These are phyloP conservation scores for Cytospora chrysosperma DNA, from an alignment of 2,329 filamentous ascomycete genomes.

Conservation along the genomic window DNA sequence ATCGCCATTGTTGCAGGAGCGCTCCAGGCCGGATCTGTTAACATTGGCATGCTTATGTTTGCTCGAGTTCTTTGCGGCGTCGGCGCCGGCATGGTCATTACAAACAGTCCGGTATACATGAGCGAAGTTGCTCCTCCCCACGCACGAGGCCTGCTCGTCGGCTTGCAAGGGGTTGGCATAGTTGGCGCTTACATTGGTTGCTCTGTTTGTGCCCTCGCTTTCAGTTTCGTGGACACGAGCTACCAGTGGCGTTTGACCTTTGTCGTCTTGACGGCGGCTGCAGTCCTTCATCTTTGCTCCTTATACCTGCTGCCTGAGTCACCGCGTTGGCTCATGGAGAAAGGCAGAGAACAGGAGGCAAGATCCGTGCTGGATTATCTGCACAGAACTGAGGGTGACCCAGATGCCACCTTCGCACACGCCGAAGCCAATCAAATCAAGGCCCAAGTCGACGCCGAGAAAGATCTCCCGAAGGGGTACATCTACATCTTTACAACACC, in stretches of 20 bases:
- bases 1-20: not conserved
- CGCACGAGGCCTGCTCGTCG: conserved; percentile 29
- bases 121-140: conserved; percentile 32
- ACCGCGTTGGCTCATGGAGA: conserved; percentile 28
- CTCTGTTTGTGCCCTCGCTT: conserved; percentile 27
- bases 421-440: conserved; percentile 32
- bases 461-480: conserved; percentile 28
- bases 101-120: conserved; percentile 23
- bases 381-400: conserved; percentile 29
- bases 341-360: conserved; percentile 28
- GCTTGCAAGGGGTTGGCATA: conserved; percentile 31
- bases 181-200: conserved; percentile 30
- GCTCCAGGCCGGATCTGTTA: not conserved
- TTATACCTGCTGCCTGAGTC: conserved; percentile 29
- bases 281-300: conserved; percentile 22
- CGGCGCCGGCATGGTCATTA: conserved; percentile 1
- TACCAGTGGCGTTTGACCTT: conserved; percentile 31
- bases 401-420: conserved; percentile 28
- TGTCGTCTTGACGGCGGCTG: conserved; percentile 27
- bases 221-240: conserved; percentile 27
- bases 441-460: conserved; percentile 29
- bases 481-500: conserved; percentile 30
- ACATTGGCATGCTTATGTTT: not conserved
- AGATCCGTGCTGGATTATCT: conserved; percentile 26
- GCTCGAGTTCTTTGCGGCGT: not conserved